A percentile compares a stretch with the other conserved stretches of the same genome.
phyloP scores from a whole-genome alignment of 805 yeast genomes.

The Scheffersomyces stipitis region DNA sequence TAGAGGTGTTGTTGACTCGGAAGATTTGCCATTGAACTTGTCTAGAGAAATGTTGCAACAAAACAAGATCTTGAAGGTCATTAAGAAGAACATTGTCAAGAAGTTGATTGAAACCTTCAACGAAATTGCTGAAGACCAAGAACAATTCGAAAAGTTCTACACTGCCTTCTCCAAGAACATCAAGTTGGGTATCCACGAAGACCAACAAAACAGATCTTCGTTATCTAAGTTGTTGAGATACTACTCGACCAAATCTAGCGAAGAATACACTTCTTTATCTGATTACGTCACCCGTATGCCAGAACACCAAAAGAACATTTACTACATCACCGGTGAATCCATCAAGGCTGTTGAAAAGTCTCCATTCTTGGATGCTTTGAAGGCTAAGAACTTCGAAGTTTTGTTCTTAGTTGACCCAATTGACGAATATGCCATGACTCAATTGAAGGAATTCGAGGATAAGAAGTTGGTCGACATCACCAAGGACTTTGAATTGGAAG shows the following conservation, averaged over 20 bases:
- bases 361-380: constrained; percentile 98
- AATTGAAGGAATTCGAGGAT: constrained; percentile 98
- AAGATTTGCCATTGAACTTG: constrained; percentile 98
- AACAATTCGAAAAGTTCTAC: constrained; percentile 98
- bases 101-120: constrained; percentile 97
- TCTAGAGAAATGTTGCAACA: constrained; percentile 99
- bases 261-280: constrained; percentile 89
- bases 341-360: constrained; percentile 97
- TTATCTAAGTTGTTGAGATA: constrained; percentile 95
- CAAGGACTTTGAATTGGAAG: constrained; percentile 98
- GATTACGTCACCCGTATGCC: constrained; percentile 99
- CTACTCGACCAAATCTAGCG: constrained; percentile 93
- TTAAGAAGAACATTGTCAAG: constrained; percentile 98
- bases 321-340: constrained; percentile 99
- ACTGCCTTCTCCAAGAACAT: constrained; percentile 96
- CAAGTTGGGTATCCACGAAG: constrained; percentile 99
- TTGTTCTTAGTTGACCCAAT: constrained; percentile 98
- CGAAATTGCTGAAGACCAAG: constrained; percentile 98
- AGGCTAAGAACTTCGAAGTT: constrained; percentile 98
- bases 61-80: constrained; percentile 98
- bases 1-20: constrained; percentile 99
- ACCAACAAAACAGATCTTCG: constrained; percentile 93
- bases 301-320: constrained; percentile 99
- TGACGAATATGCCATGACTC: constrained; percentile 99
- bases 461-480: constrained; percentile 98